Evolutionary conservation across 2,329 filamentous ascomycete genomes (phyloP).

Genomic region (Fusarium penzigii): DNA sequence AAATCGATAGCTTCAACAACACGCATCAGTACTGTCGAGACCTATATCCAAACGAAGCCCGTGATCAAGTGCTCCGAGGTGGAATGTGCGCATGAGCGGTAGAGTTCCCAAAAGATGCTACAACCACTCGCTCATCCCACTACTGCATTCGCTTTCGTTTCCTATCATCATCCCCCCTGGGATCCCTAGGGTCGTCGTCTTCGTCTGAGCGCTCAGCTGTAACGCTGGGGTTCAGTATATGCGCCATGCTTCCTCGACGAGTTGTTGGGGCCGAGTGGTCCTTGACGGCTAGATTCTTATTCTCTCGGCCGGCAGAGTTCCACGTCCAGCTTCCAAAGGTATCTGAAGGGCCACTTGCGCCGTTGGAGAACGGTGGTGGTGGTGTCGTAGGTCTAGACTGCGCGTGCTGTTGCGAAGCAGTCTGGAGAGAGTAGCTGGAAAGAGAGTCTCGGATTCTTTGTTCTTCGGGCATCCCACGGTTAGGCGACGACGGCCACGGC

Average conservation of each 20-base stretch:
- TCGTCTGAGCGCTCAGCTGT: slow-evolving; percentile 57
- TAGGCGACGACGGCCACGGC: slow-evolving; percentile 58
- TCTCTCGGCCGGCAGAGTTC: slow-evolving; percentile 52
- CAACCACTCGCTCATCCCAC: background rate
- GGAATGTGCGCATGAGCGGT: too few species aligned
- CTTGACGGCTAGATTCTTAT: slow-evolving; percentile 51
- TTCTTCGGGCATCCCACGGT: slow-evolving; percentile 50
- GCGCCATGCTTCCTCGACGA: slow-evolving; percentile 61
- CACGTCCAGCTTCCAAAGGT: slow-evolving; percentile 59
- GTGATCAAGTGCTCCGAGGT: too few species aligned
- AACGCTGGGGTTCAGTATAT: slow-evolving; percentile 62
- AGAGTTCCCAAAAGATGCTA: background rate
- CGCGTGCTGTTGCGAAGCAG: slow-evolving; percentile 43
- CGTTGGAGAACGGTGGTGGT: slow-evolving; percentile 51
- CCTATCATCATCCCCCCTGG: slow-evolving; percentile 54
- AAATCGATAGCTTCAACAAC: too few species aligned
- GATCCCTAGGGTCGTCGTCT: slow-evolving; percentile 49
- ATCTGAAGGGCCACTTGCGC: slow-evolving; percentile 39
- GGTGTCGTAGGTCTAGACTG: slow-evolving; percentile 58
- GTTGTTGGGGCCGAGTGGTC: slow-evolving; percentile 60
- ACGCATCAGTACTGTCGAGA: too few species aligned
- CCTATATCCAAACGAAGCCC: too few species aligned
- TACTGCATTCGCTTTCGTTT: slow-evolving; percentile 63
- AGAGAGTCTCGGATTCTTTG: slow-evolving; percentile 59
- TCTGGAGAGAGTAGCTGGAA: slow-evolving; percentile 54